Percentiles rank a stretch among this genome's conserved stretches.
Conservation (phyloP, 2,329 filamentous ascomycete species). For the Chalara sp. region DNA sequence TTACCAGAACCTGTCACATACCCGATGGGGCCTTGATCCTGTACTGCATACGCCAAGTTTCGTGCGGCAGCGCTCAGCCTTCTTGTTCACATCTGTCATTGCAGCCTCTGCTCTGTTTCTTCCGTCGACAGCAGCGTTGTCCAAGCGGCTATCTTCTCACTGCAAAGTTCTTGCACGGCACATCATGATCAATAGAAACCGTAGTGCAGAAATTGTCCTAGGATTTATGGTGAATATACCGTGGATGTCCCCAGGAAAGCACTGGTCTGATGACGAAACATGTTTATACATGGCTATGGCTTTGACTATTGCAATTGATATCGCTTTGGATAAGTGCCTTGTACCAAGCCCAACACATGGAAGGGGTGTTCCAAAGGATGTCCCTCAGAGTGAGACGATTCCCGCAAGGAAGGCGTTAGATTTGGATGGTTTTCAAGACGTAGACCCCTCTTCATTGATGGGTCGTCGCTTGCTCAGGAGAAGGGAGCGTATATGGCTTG, state of each 20-base stretch:
- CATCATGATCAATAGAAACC: slow-evolving; percentile 53
- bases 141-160: slow-evolving; percentile 59
- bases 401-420: slow-evolving; percentile 57
- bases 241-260: slow-evolving; percentile 64
- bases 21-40: slow-evolving; percentile 67
- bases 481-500: slow-evolving; percentile 64
- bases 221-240: slow-evolving; percentile 72
- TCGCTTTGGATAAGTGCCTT: slow-evolving; percentile 65
- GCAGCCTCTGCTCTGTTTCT: slow-evolving; percentile 63
- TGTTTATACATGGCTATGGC: slow-evolving; percentile 66
- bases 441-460: slow-evolving; percentile 53
- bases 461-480: slow-evolving; percentile 56
- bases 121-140: slow-evolving; percentile 55
- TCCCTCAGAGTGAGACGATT: slow-evolving; percentile 63
- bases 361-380: slow-evolving; percentile 31
- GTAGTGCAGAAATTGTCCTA: slow-evolving; percentile 67
- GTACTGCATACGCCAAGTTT: slow-evolving; percentile 58
- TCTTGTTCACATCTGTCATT: slow-evolving; percentile 65
- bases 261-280: slow-evolving; percentile 67
- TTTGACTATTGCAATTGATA: slow-evolving; percentile 60
- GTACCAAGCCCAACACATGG: slow-evolving; percentile 43
- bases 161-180: slow-evolving; percentile 54
- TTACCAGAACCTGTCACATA: slow-evolving; percentile 63
- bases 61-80: slow-evolving; percentile 60
- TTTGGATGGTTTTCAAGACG: slow-evolving; percentile 60